Evolutionary conservation across 1,284 basidiomycete genomes (phyloP), one percentile per base, ranked within the genome.

Genomic region (Cyathus pygmaeus): DNA sequence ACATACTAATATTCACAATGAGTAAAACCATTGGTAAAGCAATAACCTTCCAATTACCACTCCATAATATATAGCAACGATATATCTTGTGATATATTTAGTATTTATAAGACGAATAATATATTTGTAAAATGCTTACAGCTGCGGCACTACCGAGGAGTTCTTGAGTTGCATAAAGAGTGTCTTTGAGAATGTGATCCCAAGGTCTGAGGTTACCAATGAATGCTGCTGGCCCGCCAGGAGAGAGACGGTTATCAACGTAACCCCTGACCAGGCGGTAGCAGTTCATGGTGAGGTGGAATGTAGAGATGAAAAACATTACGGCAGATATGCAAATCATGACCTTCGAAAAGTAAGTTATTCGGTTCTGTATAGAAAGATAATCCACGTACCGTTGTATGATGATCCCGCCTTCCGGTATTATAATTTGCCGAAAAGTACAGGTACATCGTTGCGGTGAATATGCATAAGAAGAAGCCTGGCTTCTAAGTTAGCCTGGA

Each of bases 151-250:
- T 50, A 4, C 47, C 47, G 5, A 50, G 47, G 19, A 23, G 21
- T 30, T 50, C 47, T 50, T 50, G 47, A 24, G 47, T 50, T 26
- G 47, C 47, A 24, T 50, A 50, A 30, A 50, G 47, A 9, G 47
- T 50, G 47, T 50, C 47, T 30, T 50, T 50, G 23, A 50, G 47
- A 50, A 50, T 50, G 19, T 50, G 47, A 30, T 50, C 47, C 47
- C 47, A 50, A 30, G 29, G 47, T 26, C 47, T 50, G 47, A 50
- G 47, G 23, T 50, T 30, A 24, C 47, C 47, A 5, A 50, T 50
- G 29, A 7, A 50, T 6, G 11, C 47, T 24, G 47, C 29, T 50
- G 47, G 47, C 15, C 47, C 47, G 26, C 47, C 47, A 19, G 47
- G 47, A 15, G 47, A 7, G 10, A 50, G 47, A 30, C 47, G 47